Base-by-base conservation (phyloP, 2,329 filamentous ascomycete species). In the Xylariales sp. region DNA sequence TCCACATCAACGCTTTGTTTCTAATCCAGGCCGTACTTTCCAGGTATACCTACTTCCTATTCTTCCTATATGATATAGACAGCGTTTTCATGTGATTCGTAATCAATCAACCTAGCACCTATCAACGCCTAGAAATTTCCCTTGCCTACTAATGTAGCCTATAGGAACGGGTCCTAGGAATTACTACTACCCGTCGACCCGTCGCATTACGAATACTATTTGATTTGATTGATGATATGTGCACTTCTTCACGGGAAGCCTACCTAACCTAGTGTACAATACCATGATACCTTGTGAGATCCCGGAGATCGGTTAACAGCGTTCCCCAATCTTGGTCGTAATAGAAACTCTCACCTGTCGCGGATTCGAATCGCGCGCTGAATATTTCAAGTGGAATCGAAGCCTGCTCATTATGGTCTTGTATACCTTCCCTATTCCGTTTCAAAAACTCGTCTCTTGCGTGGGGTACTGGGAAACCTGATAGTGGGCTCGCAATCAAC, bases 1-100 rank as follows among this genome's bases (percentile, higher is more conserved):
- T 67, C 60, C 60, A 60, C 50, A 67, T 67, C 28, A 36, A 30
- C 49, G 23, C 23, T 23, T 23, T 1, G 23, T 23, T 23, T 23
- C 23, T 23, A 23, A 23, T 23, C 23, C 23, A 23, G 23, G 23
- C 23, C 23, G 23, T 23, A 23, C 23, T 23, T 23, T 23, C 23
- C 23, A 23, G 23, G 23, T 23, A 23, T 23, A 23, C 23, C 23
- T 23, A 23, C 23, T 23, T 23, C 23, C 23, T 23, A 23, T 23
- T 23, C 2, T 23, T 23, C 23, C 23, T 23, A 23, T 23, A 23
- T 23, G 1, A 23, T 23, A 23, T 23, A 23, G 23, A 23, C 23
- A 23, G 23, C 23, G 2, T 23, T 23, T 23, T 23, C 23, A 23
- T 23, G 23, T 23, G 23, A 23, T 23, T 23, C 23, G 23, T 23